Percentiles rank a stretch among this genome's conserved stretches.
Evolutionary conservation across 768 basidiomycete genomes (phyloP).

Genomic region (Leccinum variicolor): DNA sequence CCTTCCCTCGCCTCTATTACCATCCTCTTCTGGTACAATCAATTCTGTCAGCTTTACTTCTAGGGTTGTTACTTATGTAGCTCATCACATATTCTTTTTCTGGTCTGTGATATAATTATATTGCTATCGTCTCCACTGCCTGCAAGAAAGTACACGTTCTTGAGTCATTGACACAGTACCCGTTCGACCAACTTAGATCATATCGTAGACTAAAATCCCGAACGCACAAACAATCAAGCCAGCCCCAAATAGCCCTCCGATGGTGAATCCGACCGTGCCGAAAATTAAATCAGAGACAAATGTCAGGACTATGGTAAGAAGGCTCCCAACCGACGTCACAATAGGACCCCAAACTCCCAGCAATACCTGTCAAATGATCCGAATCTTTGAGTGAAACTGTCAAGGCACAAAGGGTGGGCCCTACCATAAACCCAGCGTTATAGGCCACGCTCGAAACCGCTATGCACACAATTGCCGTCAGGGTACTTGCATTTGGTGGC

Average conservation of each 20-base stretch:
- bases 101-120: constrained; percentile 42
- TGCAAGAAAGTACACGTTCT: neutral
- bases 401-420: constrained; percentile 9
- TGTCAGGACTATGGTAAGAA: constrained; percentile 93
- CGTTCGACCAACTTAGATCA: constrained; percentile 36
- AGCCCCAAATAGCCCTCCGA: constrained; percentile 75
- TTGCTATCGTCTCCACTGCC: constrained; percentile 23
- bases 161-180: neutral
- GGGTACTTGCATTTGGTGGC: constrained; percentile 48
- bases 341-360: constrained; percentile 87
- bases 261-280: constrained; percentile 59
- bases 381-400: constrained; percentile 2
- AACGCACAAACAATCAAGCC: constrained; percentile 82
- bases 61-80: constrained; percentile 31
- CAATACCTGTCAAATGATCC: constrained; percentile 49
- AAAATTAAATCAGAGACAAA: constrained; percentile 76
- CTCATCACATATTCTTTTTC: constrained; percentile 32
- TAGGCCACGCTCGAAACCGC: constrained; percentile 70
- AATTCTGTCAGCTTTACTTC: constrained; percentile 19
- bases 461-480: constrained; percentile 62
- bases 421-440: constrained; percentile 85
- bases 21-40: constrained; percentile 14
- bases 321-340: constrained; percentile 81
- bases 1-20: constrained; percentile 12
- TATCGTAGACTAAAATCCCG: constrained; percentile 71